A percentile compares a stretch with the other conserved stretches of the same genome.
Conservation (phyloP, 805 yeast species). For the Spathaspora gorwiae region DNA sequence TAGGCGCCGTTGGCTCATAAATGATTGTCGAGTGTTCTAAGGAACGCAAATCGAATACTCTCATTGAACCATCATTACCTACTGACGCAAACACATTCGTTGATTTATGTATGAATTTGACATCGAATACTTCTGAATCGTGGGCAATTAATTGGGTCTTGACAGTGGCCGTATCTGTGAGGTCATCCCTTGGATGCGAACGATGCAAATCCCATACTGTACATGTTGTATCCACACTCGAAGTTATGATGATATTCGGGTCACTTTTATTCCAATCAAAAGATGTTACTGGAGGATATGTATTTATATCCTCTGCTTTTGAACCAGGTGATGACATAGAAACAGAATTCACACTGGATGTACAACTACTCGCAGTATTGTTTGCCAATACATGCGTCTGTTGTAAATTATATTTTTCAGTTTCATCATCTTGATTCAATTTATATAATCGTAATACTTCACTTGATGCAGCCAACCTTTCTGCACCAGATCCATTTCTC, state of each 20-base stretch:
- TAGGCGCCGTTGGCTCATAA: constrained; percentile 60
- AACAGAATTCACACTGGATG: constrained; percentile 9
- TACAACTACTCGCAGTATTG: constrained; percentile 21
- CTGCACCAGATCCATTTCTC: constrained; percentile 17
- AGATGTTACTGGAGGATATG: constrained; percentile 84
- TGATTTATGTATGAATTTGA: constrained; percentile 70
- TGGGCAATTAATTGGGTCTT: constrained; percentile 95
- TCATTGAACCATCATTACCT: constrained; percentile 91
- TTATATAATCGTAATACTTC: constrained; percentile 69
- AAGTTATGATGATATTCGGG: constrained; percentile 67
- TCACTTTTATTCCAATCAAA: constrained; percentile 87
- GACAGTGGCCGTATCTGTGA: constrained; percentile 53
- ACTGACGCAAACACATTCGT: constrained; percentile 83
- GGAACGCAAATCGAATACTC: constrained; percentile 85
- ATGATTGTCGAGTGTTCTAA: constrained; percentile 92
- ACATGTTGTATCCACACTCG: constrained; percentile 94
- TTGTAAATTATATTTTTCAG: constrained; percentile 31
- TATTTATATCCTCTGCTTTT: constrained; percentile 36
- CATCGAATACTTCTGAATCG: constrained; percentile 93
- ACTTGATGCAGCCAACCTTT: constrained; percentile 61
- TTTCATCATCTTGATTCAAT: constrained; percentile 43
- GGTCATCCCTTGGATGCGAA: constrained; percentile 11
- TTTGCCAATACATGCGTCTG: constrained; percentile 40
- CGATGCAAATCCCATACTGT: constrained; percentile 84
- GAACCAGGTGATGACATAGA: not conserved